These are phyloP conservation scores for Populus hybrid DNA, from an alignment of 441 rosid genomes.

Conservation along the genomic window DNA sequence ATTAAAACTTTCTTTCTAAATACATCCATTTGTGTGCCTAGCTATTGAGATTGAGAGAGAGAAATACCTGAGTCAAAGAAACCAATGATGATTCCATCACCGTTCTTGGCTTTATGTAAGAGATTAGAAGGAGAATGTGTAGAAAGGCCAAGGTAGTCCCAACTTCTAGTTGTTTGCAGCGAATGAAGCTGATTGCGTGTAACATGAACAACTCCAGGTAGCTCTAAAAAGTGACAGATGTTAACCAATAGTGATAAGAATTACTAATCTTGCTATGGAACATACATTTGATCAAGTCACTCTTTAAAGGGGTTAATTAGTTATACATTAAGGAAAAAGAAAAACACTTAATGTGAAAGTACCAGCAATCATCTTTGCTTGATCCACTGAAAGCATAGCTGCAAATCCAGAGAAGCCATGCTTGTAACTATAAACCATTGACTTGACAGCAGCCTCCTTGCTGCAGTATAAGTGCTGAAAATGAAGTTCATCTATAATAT, in stretches of 20 bases:
- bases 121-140: slow-evolving; percentile 36
- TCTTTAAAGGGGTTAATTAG: no score
- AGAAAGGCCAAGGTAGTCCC: slow-evolving; percentile 61
- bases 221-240: slow-evolving; percentile 25
- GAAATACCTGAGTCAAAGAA: slow-evolving; percentile 54
- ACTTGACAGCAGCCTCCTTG: slow-evolving; percentile 42
- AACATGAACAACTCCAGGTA: slow-evolving; percentile 52
- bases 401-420: slow-evolving; percentile 79
- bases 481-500: background rate
- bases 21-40: no score
- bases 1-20: no score
- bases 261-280: background rate
- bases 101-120: slow-evolving; percentile 43
- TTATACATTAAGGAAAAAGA: background rate
- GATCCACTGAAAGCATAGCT: slow-evolving; percentile 53
- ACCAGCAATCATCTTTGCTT: slow-evolving; percentile 54
- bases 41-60: background rate
- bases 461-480: slow-evolving; percentile 32
- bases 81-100: slow-evolving; percentile 58
- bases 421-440: slow-evolving; percentile 61
- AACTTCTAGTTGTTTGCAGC: slow-evolving; percentile 62
- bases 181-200: slow-evolving; percentile 43
- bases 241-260: no score
- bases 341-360: background rate
- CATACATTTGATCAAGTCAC: background rate